Evolutionary conservation across 441 rosid species (phyloP), one percentile per base, ranked within the genome.

Genomic region (Gossypium armourianum): DNA sequence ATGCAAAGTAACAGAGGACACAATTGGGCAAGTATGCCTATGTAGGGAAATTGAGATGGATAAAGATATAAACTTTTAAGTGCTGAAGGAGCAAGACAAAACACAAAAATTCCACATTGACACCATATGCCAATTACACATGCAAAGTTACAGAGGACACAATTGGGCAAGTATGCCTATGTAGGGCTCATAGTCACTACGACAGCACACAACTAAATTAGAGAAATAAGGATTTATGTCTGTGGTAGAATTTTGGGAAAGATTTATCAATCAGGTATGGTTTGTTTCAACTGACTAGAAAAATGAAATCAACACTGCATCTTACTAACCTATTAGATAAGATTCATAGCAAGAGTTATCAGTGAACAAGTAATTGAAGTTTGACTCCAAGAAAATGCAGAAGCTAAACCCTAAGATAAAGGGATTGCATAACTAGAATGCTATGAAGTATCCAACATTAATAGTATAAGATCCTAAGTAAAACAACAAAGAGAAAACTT

Each of bases 281-380:
- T n/a, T 61, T 15, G 12, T 62, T 55, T 26, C 75, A 64, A 64
- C 7, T 15, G 55, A 19, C 55, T 16, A 13, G 66, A 32, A 65
- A 72, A 58, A 72, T 8, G 29, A 49, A 61, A 61, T 61, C 49
- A 62, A 43, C 29, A 63, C 36, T 64, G 49, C 55, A 64, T 47
- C 55, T 20, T 15, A 63, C 21, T 62, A 61, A 45, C 32, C 56
- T 0, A 13, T n/a, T 23, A 45, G 20, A 65, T 47, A 6, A 24
- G 36, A 47, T 24, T 24, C 69, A 13, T 47, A 47, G 5, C 49
- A 47, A 28, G 20, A 23, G n/a, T 24, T 21, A 65, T 7, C 43
- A 7, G 12, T 13, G 16, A 47, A 23, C 70, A 49, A 36, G 47
- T 45, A 21, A 45, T 23, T 19, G 21, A 13, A 2, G 13, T 49